Conservation (phyloP, 1,284 basidiomycete species). For the Sporisorium exsertum region DNA sequence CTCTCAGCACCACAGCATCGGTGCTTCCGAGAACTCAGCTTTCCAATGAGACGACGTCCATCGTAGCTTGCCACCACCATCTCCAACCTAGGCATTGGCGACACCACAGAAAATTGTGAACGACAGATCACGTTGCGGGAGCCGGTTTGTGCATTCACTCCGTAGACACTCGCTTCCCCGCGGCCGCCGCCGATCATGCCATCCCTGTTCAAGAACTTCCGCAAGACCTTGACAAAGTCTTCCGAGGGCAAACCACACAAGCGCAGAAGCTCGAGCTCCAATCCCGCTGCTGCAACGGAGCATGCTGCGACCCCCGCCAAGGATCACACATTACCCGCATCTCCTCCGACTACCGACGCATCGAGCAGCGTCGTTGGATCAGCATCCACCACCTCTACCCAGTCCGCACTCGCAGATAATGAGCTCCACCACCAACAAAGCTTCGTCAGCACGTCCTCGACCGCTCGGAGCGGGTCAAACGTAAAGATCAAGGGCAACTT, state of each 20-base stretch:
- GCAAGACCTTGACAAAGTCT: slow-evolving; percentile 26
- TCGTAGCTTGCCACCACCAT: slow-evolving; percentile 3
- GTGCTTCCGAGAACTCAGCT: background rate
- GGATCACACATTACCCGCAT: background rate
- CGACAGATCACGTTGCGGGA: no score
- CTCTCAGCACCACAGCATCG: background rate
- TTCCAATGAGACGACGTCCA: background rate
- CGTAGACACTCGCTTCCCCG: background rate
- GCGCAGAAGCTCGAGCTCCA: slow-evolving; percentile 6
- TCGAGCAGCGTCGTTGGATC: slow-evolving; percentile 5
- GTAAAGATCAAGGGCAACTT: slow-evolving; percentile 14
- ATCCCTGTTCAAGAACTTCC: slow-evolving; percentile 35
- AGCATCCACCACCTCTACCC: slow-evolving; percentile 8
- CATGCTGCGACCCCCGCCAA: background rate
- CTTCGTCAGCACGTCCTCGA: slow-evolving; percentile 5
- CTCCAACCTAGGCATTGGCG: background rate
- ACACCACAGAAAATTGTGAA: no score
- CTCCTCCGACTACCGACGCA: slow-evolving; percentile 11
- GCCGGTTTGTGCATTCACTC: no score
- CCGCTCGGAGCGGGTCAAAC: background rate
- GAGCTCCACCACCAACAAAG: slow-evolving; percentile 13
- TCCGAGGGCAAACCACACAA: slow-evolving; percentile 14
- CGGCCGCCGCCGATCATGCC: slow-evolving; percentile 18
- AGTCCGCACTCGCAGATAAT: background rate
- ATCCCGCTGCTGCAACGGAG: background rate